Base-by-base conservation (phyloP, 352 stramenopile genomes). In the Peronospora belbahrii region DNA sequence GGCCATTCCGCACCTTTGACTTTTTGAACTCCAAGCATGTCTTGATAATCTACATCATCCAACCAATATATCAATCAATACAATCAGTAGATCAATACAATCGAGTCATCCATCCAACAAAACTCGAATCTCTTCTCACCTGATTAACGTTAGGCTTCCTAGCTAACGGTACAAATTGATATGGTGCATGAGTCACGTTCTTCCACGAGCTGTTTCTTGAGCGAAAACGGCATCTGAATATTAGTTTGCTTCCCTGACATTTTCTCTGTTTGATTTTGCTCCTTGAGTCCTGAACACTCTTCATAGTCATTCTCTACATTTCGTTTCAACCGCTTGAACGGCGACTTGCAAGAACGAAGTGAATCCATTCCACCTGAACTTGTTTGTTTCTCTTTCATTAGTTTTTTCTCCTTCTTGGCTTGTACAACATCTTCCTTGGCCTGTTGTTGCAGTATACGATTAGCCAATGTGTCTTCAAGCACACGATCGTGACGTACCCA, bases 171-270 rank as follows among this genome's bases (percentile, higher is more conserved):
- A 94, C 84, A 42, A 96, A 75, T 44, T 83, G 74, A 38, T 79
- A 65, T 6, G 78, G 73, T 30, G 79, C 67, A 17, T 89, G 78
- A n/a, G 78, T 89, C 30, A 90, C 60, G 34, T 85, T 66, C 52
- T 91, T 89, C 85, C 85, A 96, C 83, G 35, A 96, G 75, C 50
- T 94, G 82, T 52, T 94, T 95, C 74, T 96, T 95, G 45, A 96
- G 76, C 35, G 82, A 87, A 52, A 95, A 95, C 3, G 85, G 85
- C 72, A 96, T 94, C 34, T 88, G 72, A 38, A 93, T 70, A 30
- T 66, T 68, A 18, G 90, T 52, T 36, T 78, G 73, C 33, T 84
- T 81, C 35, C 46, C 34, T 6, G 34, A 33, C 7, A 15, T 34
- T 3, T 13, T 48, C 0, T 48, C 27, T 0, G 47, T 44, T 0